Percentiles rank a stretch among this genome's conserved stretches.
These are phyloP conservation scores for Chlorencoelia australis DNA, from an alignment of 2,329 filamentous ascomycete genomes.

Conservation along the genomic window DNA sequence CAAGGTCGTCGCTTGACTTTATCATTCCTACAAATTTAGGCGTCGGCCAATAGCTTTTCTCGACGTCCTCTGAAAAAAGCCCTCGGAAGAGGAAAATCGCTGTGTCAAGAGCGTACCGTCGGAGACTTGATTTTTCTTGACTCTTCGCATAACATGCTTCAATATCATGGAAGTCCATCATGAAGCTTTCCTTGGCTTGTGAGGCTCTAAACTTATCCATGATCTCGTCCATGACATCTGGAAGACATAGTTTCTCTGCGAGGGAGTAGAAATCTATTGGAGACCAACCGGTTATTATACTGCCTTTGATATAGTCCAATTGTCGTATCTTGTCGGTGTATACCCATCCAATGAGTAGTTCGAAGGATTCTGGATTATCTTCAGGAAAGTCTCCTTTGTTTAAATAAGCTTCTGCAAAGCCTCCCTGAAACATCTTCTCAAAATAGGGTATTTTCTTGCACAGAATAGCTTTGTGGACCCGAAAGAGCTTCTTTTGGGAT, in stretches of 20 bases:
- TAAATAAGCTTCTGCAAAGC: slow-evolving; percentile 3
- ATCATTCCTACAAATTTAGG: no score
- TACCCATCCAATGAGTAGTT: slow-evolving; percentile 8
- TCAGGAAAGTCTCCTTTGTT: slow-evolving; percentile 8
- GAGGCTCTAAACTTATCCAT: background rate
- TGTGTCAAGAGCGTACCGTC: no score
- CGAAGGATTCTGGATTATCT: slow-evolving; percentile 7
- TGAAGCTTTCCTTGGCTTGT: no score
- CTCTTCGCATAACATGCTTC: no score
- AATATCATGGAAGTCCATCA: no score
- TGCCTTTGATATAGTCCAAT: background rate
- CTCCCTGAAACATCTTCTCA: slow-evolving; percentile 9
- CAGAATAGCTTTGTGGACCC: slow-evolving; percentile 7
- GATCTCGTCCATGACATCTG: background rate
- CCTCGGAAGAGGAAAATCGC: no score
- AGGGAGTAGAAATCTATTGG: background rate
- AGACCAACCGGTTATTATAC: background rate
- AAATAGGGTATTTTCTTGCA: slow-evolving; percentile 15
- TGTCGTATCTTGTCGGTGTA: background rate
- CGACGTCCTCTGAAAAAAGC: no score
- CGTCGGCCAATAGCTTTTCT: no score
- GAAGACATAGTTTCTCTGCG: slow-evolving; percentile 1
- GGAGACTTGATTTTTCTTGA: no score
- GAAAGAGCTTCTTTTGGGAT: background rate
- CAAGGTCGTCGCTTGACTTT: no score